A percentile compares a stretch with the other conserved stretches of the same genome.
Evolutionary conservation across 108 stramenopile species (phyloP).

Genomic region (Skeletonema potamos): DNA sequence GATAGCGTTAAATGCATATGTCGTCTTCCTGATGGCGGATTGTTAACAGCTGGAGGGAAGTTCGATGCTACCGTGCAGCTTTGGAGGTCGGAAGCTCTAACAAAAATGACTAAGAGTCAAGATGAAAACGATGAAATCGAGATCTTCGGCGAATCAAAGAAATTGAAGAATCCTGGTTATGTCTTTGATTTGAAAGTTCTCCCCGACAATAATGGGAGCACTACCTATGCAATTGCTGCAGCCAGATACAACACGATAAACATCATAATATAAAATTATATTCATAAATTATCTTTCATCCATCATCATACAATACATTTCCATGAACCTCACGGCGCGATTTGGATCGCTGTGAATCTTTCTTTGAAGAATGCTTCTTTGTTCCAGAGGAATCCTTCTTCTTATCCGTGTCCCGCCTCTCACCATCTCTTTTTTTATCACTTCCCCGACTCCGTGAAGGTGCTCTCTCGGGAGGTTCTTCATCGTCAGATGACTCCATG

Average conservation of each 20-base stretch:
- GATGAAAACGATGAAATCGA: constrained; percentile 1
- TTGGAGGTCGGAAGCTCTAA: constrained; percentile 33
- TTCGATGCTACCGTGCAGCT: constrained; percentile 49
- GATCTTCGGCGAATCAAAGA: constrained; percentile 6
- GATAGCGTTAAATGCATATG: constrained; percentile 48
- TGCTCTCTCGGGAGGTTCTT: neutral
- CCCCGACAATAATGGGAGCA: constrained; percentile 22
- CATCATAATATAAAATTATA: constrained; percentile 29
- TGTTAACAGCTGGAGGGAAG: constrained; percentile 56
- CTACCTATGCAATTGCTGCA: constrained; percentile 47
- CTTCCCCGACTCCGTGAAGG: too few relatives aligned
- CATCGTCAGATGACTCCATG: neutral
- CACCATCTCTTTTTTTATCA: too few relatives aligned
- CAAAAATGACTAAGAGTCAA: constrained; percentile 3
- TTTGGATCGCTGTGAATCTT: neutral
- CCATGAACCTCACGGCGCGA: neutral
- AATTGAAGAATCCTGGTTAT: constrained; percentile 42
- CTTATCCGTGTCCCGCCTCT: too few relatives aligned
- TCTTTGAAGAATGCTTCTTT: neutral
- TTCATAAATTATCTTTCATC: neutral
- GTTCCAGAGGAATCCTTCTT: too few relatives aligned
- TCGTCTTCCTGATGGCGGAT: constrained; percentile 48
- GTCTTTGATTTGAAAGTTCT: constrained; percentile 52
- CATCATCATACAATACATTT: neutral
- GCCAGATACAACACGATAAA: constrained; percentile 59